Evolutionary conservation across 805 yeast genomes (phyloP).

Genomic region (Nematodospora valgi): DNA sequence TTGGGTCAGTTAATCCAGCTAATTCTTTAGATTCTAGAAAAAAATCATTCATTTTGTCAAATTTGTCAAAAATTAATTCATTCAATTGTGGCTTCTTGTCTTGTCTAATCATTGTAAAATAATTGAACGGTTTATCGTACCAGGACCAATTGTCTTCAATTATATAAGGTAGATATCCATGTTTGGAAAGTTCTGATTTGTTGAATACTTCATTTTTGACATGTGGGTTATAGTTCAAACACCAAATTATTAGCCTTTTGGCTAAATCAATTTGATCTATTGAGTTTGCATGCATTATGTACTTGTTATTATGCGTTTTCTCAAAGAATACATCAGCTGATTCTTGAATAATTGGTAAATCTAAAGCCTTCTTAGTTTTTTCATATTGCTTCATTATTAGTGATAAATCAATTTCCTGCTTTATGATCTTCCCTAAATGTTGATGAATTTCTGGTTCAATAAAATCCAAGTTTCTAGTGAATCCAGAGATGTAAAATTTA

Average conservation of each 20-base stretch:
- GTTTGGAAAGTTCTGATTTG: conserved; percentile 8
- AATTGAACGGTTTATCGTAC: conserved; percentile 18
- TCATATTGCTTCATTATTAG: no score
- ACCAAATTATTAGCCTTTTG: conserved; percentile 38
- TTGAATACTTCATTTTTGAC: conserved; percentile 16
- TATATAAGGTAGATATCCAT: conserved; percentile 20
- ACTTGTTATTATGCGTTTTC: neutral
- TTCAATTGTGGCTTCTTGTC: neutral
- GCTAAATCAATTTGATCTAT: no score
- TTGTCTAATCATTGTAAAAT: neutral
- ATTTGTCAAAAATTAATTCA: conserved; percentile 7
- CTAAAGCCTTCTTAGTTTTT: neutral
- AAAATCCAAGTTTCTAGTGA: neutral
- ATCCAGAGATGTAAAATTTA: neutral
- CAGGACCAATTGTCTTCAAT: conserved; percentile 32
- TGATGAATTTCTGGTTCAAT: neutral
- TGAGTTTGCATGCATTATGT: conserved; percentile 2
- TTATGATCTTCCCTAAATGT: conserved; percentile 14
- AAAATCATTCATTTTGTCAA: conserved; percentile 4
- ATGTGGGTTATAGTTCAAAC: conserved; percentile 31
- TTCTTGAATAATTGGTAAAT: no score
- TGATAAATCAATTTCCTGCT: conserved; percentile 30
- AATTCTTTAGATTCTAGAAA: neutral
- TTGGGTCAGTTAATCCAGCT: neutral
- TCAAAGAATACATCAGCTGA: conserved; percentile 16